Percentiles rank a stretch among this genome's conserved stretches.
Conservation (phyloP, 768 basidiomycete species). For the Serendipita sp. region DNA sequence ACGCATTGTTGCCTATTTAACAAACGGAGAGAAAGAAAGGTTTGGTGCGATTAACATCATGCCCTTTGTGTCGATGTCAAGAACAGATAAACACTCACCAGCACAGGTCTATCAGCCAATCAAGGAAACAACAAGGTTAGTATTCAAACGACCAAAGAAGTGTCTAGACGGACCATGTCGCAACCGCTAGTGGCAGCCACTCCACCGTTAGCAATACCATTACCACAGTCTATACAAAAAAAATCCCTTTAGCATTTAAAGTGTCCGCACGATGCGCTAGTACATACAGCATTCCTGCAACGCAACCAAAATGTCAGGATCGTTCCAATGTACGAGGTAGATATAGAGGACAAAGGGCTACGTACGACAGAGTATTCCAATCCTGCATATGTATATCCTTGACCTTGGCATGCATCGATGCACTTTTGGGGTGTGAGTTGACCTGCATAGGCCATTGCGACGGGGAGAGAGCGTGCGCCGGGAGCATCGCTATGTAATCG, state of each 20-base stretch:
- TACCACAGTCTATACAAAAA: constrained; percentile 40
- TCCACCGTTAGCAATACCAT: constrained; percentile 31
- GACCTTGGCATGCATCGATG: constrained; percentile 27
- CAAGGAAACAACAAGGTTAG: not conserved
- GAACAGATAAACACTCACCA: not conserved
- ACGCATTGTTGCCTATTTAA: not conserved
- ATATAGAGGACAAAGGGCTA: not conserved
- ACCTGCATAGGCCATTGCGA: constrained; percentile 30
- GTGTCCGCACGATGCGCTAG: not conserved
- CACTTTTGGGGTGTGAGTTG: constrained; percentile 48
- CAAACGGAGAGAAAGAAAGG: too few relatives aligned
- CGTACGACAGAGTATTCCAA: constrained; percentile 50
- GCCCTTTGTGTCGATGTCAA: not conserved
- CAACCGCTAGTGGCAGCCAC: constrained; percentile 29
- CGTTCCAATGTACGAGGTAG: too few relatives aligned
- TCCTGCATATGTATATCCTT: constrained; percentile 46
- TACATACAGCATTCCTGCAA: constrained; percentile 37
- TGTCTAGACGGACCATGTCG: constrained; percentile 34
- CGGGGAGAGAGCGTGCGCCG: constrained; percentile 41
- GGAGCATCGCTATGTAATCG: constrained; percentile 31
- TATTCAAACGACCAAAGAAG: not conserved
- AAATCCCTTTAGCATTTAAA: not conserved
- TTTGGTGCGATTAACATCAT: not conserved
- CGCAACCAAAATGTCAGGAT: not conserved
- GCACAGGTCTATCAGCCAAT: not conserved